Evolutionary conservation across 306 rosid species (phyloP).

Genomic region (Vachellia collinsii): DNA sequence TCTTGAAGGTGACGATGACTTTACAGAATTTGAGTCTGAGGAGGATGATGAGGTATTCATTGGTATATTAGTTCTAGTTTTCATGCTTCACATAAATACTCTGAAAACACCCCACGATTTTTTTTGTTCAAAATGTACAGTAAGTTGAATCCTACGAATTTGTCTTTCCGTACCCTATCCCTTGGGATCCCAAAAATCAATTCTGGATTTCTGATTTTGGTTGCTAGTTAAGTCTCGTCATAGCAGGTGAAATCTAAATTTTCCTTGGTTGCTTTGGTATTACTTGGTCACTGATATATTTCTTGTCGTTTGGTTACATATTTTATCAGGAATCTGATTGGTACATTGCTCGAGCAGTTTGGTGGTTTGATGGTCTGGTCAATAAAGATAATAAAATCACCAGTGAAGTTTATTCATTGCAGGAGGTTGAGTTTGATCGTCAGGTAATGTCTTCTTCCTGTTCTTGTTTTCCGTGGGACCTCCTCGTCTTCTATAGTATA

Average conservation of each 20-base stretch:
- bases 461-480: no score
- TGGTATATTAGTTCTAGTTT: slow-evolving; percentile 7
- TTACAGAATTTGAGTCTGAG: slow-evolving; percentile 52
- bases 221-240: not conserved
- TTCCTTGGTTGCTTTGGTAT: slow-evolving; percentile 6
- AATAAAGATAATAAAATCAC: slow-evolving; percentile 66
- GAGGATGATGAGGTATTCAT: slow-evolving; percentile 61
- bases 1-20: slow-evolving; percentile 48
- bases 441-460: slow-evolving; percentile 52
- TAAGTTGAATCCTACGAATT: not conserved
- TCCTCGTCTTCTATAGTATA: no score
- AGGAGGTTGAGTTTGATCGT: slow-evolving; percentile 80
- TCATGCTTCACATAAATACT: not conserved
- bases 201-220: slow-evolving; percentile 8
- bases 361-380: slow-evolving; percentile 86
- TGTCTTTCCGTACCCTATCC: not conserved
- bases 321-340: slow-evolving; percentile 55
- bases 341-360: slow-evolving; percentile 47
- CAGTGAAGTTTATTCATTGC: slow-evolving; percentile 83
- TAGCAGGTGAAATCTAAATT: not conserved
- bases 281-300: slow-evolving; percentile 1
- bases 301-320: not conserved
- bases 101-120: not conserved
- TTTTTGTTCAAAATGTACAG: not conserved
- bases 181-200: not conserved